Base-by-base conservation (phyloP, 306 rosid genomes). In the Quercus ilex region DNA sequence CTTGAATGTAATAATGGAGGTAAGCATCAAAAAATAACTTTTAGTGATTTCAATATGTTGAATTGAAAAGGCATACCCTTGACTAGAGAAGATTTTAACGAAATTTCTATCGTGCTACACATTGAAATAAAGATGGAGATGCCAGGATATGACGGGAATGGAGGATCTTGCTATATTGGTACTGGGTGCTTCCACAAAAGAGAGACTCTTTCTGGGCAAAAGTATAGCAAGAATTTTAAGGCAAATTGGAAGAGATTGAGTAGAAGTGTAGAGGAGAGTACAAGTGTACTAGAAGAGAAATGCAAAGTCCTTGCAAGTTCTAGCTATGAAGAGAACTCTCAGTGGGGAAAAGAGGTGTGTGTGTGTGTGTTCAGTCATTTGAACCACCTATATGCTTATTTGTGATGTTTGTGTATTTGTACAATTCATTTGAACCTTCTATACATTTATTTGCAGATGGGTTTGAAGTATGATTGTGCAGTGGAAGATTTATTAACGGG, bases 401-500 rank as follows among this genome's bases (percentile, higher is more conserved):
- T 41, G 46, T 41, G 12, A 41, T 41, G 46, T 41, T 11, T 41
- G 3, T 8, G 3, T 8, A 41, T 41, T 3, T 41, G 46, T 41
- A 41, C 11, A 41, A 41, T 41, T 60, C 62, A 60, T 23, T 21
- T 60, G 31, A 60, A 23, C 19, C 67, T 25, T 3, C 1, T 23
- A 60, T 60, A 60, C 5, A 60, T 35, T 60, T 30, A 60, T 60
- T 60, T 38, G 67, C 80, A 77, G 75, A 69, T 57, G 77, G 77
- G 73, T 0, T 18, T 79, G 77, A 72, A 58, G 82, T 79, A 79
- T 72, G 82, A 77, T 13, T 79, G 71, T 49, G 19, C 53, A 18
- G 72, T 71, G 38, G 82, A 79, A 28, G 77, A 79, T 51, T 4
- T 72, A 1, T 8, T 72, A 26, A 79, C 82, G 20, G 41, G 82